Evolutionary conservation across 768 basidiomycete species (phyloP).

Genomic region (Lactifluus echinatus): DNA sequence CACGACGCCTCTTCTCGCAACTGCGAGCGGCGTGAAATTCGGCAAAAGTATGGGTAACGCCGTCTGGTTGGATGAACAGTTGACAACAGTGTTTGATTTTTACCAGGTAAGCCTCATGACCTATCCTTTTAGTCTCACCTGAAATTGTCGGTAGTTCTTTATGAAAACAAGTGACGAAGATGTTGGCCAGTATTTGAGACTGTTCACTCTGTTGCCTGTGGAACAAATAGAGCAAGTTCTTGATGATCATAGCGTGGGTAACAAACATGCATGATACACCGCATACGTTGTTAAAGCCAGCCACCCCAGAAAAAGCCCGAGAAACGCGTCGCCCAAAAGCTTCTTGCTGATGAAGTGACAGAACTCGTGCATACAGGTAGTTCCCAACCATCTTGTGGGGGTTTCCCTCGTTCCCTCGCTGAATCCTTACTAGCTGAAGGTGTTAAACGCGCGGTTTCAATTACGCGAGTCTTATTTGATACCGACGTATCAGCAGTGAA

Average conservation of each 20-base stretch:
- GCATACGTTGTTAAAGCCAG: background rate
- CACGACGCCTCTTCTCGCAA: slow-evolving; percentile 91
- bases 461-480: slow-evolving; percentile 39
- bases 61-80: slow-evolving; percentile 70
- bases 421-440: slow-evolving; percentile 29
- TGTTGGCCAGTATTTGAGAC: slow-evolving; percentile 18
- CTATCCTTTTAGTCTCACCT: background rate
- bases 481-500: slow-evolving; percentile 34
- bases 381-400: background rate
- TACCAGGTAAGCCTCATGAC: slow-evolving; percentile 61
- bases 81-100: slow-evolving; percentile 87
- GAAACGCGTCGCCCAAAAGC: slow-evolving; percentile 38
- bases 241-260: slow-evolving; percentile 15
- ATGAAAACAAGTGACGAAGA: slow-evolving; percentile 38
- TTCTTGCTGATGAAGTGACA: slow-evolving; percentile 51
- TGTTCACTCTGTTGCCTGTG: slow-evolving; percentile 19
- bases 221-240: slow-evolving; percentile 11
- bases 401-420: background rate
- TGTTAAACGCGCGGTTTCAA: slow-evolving; percentile 35
- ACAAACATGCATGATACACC: background rate
- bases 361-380: slow-evolving; percentile 50
- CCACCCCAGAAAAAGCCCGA: slow-evolving; percentile 30
- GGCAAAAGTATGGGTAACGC: slow-evolving; percentile 97
- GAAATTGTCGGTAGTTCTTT: slow-evolving; percentile 61
- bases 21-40: slow-evolving; percentile 86